Conservation (phyloP, 2,329 filamentous ascomycete genomes). For the Pestalotiopsis sp. region DNA sequence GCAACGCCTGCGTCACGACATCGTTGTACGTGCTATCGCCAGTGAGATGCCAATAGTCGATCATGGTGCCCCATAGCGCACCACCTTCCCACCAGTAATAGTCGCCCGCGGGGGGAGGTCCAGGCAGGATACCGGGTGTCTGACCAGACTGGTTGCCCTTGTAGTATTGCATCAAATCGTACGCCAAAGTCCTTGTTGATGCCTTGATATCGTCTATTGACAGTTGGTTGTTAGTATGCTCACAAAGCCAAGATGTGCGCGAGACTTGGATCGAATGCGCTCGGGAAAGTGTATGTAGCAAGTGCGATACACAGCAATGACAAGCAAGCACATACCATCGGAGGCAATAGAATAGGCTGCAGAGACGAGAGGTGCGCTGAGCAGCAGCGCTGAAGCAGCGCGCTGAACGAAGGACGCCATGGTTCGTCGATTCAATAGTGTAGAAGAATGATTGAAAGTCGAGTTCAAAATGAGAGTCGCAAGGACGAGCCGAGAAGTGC, state of each 20-base stretch:
- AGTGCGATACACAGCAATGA: neutral
- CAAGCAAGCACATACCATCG: slow-evolving; percentile 11
- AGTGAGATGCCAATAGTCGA: slow-evolving; percentile 50
- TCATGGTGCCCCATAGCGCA: slow-evolving; percentile 33
- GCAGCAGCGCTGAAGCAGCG: slow-evolving; percentile 10
- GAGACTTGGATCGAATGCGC: neutral
- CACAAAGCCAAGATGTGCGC: neutral
- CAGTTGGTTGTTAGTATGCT: neutral
- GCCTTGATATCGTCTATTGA: slow-evolving; percentile 53
- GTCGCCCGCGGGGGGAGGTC: slow-evolving; percentile 31
- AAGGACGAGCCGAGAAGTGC: neutral
- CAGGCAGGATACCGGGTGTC: slow-evolving; percentile 31
- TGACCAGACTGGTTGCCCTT: slow-evolving; percentile 32
- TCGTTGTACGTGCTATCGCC: slow-evolving; percentile 52
- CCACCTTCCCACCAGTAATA: slow-evolving; percentile 37
- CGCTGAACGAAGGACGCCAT: slow-evolving; percentile 13
- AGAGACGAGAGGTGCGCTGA: slow-evolving; percentile 9
- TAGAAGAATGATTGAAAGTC: neutral
- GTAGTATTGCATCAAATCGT: slow-evolving; percentile 32
- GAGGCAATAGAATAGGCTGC: slow-evolving; percentile 15
- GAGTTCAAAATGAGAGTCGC: neutral
- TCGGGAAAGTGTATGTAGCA: neutral
- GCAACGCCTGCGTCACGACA: slow-evolving; percentile 44
- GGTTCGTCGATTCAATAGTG: neutral
- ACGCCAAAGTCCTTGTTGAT: slow-evolving; percentile 27